These are phyloP conservation scores for Citrus australasica DNA, from an alignment of 345 rosid genomes.

Conservation along the genomic window DNA sequence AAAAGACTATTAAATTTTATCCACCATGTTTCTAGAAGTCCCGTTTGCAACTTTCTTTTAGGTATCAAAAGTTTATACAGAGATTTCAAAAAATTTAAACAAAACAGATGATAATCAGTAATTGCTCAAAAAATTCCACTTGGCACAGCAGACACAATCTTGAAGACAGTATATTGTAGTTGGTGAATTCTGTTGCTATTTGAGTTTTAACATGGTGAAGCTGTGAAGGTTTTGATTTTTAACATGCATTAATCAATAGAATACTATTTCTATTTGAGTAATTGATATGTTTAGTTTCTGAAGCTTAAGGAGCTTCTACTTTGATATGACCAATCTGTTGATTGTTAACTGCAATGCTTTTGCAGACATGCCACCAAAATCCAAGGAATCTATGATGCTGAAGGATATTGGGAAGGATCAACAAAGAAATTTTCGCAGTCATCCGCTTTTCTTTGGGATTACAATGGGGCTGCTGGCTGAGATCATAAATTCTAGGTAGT, in stretches of 20 bases:
- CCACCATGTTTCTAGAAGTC: neutral
- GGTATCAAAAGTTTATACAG: neutral
- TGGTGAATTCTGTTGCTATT: neutral
- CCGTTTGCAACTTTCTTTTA: neutral
- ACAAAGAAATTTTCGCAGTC: conserved; percentile 62
- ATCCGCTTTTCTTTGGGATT: conserved; percentile 92
- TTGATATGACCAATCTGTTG: conserved; percentile 11
- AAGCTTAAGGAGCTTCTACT: neutral
- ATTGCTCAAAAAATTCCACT: neutral
- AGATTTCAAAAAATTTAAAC: neutral
- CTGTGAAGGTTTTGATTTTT: neutral
- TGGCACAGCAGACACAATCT: neutral
- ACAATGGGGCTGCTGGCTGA: conserved; percentile 95
- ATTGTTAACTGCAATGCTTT: conserved; percentile 25
- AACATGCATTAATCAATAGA: neutral
- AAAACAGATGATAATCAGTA: neutral
- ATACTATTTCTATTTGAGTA: neutral
- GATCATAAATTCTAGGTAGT: conserved; percentile 94
- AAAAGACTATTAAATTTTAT: neutral
- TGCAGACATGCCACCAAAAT: conserved; percentile 50
- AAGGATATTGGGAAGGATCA: conserved; percentile 35
- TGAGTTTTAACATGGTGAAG: neutral
- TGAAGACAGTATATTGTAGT: neutral
- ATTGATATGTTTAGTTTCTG: conserved; percentile 1
- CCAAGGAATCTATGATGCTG: conserved; percentile 31